These are phyloP conservation scores for Samsoniella hepiali DNA, from an alignment of 2,329 filamentous ascomycete species.

Conservation along the genomic window DNA sequence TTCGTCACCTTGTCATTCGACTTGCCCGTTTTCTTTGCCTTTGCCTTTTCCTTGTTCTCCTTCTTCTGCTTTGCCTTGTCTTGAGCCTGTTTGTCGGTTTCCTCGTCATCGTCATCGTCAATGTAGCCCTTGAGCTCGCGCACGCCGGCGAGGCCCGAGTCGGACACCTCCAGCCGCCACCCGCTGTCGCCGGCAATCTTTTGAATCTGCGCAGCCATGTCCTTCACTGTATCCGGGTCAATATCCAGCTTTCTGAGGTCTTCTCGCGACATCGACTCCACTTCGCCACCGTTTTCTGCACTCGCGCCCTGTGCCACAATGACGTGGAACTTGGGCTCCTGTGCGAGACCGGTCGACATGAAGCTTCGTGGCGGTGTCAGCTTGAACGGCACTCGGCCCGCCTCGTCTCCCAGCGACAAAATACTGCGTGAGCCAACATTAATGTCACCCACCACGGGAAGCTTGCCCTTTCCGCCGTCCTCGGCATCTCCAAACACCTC, in stretches of 20 bases:
- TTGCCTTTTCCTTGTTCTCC: conserved; percentile 16
- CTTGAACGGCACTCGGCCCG: conserved; percentile 45
- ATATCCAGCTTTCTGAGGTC: conserved; percentile 68
- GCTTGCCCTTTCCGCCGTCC: conserved; percentile 31
- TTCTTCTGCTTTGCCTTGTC: conserved; percentile 5
- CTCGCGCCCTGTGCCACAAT: conserved; percentile 44
- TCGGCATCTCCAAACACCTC: conserved; percentile 17
- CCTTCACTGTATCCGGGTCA: conserved; percentile 63
- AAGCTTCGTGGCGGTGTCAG: conserved; percentile 45
- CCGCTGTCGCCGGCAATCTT: conserved; percentile 65
- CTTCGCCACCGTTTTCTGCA: conserved; percentile 57
- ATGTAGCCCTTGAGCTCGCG: conserved; percentile 68
- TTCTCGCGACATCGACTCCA: conserved; percentile 59
- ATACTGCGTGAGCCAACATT: conserved; percentile 50
- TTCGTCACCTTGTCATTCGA: neutral
- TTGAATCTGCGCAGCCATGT: conserved; percentile 65
- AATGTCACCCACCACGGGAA: conserved; percentile 50
- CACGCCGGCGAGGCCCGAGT: conserved; percentile 55
- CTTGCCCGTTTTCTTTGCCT: conserved; percentile 19
- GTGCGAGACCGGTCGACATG: conserved; percentile 26
- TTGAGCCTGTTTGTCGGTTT: conserved; percentile 13
- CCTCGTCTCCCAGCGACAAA: conserved; percentile 44
- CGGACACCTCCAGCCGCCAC: conserved; percentile 79
- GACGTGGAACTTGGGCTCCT: conserved; percentile 30
- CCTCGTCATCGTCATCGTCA: conserved; percentile 29